These are phyloP conservation scores for Beauveria pseudobassiana DNA, from an alignment of 2,329 filamentous ascomycete species.

Conservation along the genomic window DNA sequence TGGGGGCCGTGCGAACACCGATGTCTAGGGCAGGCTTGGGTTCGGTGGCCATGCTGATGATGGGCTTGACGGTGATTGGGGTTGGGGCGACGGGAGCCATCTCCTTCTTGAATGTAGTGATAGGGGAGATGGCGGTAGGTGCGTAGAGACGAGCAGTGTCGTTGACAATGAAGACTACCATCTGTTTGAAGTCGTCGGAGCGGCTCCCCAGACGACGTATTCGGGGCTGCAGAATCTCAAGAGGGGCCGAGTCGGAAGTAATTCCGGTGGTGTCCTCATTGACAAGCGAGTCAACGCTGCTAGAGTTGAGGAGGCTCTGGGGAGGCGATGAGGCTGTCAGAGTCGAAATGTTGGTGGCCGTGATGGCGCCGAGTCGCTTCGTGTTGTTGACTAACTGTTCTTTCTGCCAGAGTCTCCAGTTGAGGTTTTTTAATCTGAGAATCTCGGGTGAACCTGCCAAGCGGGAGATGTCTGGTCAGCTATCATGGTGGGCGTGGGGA, in stretches of 20 bases:
- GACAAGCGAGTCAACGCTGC: slow-evolving; percentile 66
- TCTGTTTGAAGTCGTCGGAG: slow-evolving; percentile 86
- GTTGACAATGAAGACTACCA: slow-evolving; percentile 88
- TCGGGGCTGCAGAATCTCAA: slow-evolving; percentile 55
- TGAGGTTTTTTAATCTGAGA: slow-evolving; percentile 88
- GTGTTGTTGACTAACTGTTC: slow-evolving; percentile 73
- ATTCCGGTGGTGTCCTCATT: slow-evolving; percentile 61
- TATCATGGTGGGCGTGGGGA: slow-evolving; percentile 4
- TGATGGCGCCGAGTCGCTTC: slow-evolving; percentile 42
- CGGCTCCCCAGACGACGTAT: slow-evolving; percentile 65
- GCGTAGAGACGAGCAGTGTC: slow-evolving; percentile 59
- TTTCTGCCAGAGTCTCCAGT: slow-evolving; percentile 90
- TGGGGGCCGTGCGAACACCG: no score
- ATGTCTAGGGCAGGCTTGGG: no score
- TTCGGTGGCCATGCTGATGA: no score
- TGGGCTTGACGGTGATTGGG: no score
- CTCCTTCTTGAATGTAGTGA: slow-evolving; percentile 34
- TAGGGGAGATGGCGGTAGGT: slow-evolving; percentile 21
- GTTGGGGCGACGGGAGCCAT: slow-evolving; percentile 24
- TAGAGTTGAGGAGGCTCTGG: slow-evolving; percentile 62
- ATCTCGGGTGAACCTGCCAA: slow-evolving; percentile 90
- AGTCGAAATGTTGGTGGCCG: slow-evolving; percentile 35
- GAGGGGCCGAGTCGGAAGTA: slow-evolving; percentile 42
- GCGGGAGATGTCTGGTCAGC: slow-evolving; percentile 74
- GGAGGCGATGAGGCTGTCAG: slow-evolving; percentile 37